These are phyloP conservation scores for Juglanconis juglandina DNA, from an alignment of 2,329 filamentous ascomycete genomes.

Conservation along the genomic window DNA sequence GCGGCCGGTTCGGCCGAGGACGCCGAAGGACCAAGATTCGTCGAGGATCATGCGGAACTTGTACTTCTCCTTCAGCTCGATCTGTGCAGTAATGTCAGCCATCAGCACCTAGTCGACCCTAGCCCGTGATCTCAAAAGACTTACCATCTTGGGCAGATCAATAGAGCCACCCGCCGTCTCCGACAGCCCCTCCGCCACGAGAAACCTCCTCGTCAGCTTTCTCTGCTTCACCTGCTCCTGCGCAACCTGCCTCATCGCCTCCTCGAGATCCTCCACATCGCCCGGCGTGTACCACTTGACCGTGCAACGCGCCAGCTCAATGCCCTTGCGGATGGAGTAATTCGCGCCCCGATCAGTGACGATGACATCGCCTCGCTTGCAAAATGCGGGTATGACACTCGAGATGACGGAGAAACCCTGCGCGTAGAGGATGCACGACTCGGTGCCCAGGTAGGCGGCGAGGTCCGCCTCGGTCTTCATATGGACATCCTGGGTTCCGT, in stretches of 20 bases:
- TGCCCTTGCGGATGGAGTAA: conserved; percentile 87
- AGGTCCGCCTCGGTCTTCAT: conserved; percentile 96
- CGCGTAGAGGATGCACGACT: conserved; percentile 90
- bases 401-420: conserved; percentile 95
- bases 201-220: conserved; percentile 86
- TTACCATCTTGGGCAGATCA: conserved; percentile 79
- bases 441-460: conserved; percentile 80
- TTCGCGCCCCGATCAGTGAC: conserved; percentile 92
- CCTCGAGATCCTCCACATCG: conserved; percentile 89
- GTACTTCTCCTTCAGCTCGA: conserved; percentile 92
- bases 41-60: conserved; percentile 98
- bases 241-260: conserved; percentile 77
- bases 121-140: conserved; percentile 26
- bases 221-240: conserved; percentile 83
- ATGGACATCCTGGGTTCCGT: conserved; percentile 96
- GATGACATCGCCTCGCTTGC: conserved; percentile 95
- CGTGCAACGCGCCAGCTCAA: conserved; percentile 87
- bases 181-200: conserved; percentile 92
- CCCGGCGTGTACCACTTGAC: conserved; percentile 95
- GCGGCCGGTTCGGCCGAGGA: conserved; percentile 84
- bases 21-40: conserved; percentile 95
- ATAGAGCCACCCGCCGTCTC: conserved; percentile 84
- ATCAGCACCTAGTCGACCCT: background rate
- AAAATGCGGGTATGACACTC: conserved; percentile 95
- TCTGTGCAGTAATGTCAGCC: conserved; percentile 37